Evolutionary conservation across 305 asterid genomes (phyloP).

Genomic region (Fraxinus xanthoxyloides): DNA sequence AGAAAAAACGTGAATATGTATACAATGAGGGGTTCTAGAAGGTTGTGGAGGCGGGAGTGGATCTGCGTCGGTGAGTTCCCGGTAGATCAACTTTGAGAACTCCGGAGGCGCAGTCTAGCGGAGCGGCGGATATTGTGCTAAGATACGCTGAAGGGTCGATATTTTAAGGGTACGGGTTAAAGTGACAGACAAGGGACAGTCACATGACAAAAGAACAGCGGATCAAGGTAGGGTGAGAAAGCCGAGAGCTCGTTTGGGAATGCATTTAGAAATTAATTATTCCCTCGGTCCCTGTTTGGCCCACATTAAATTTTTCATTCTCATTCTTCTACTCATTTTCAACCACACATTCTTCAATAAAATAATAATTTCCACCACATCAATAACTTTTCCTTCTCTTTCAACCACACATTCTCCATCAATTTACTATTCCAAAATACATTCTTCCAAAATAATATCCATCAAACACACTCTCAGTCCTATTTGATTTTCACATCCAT

Average conservation of each 20-base stretch:
- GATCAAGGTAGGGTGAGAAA: background rate
- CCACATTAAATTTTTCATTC: too few species aligned
- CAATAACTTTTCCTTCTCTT: too few species aligned
- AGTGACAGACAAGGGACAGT: constrained; percentile 18
- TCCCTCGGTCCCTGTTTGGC: too few species aligned
- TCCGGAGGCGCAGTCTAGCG: constrained; percentile 48
- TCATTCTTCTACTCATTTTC: too few species aligned
- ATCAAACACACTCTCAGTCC: too few species aligned
- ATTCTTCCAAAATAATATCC: too few species aligned
- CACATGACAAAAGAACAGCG: background rate
- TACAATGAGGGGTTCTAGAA: constrained; percentile 14
- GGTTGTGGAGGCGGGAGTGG: constrained; percentile 5
- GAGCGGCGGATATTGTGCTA: constrained; percentile 44
- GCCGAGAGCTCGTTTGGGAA: background rate
- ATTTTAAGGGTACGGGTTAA: constrained; percentile 26
- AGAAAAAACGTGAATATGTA: background rate
- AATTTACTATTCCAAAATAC: too few species aligned
- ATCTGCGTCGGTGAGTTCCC: constrained; percentile 22
- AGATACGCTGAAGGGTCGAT: constrained; percentile 47
- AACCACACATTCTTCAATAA: too few species aligned
- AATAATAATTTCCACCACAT: too few species aligned
- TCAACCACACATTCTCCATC: too few species aligned
- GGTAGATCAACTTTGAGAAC: constrained; percentile 33
- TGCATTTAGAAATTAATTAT: background rate
- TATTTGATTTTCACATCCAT: too few species aligned